These are phyloP conservation scores for Geranium rotundifolium DNA, from an alignment of 345 rosid species.

Conservation along the genomic window DNA sequence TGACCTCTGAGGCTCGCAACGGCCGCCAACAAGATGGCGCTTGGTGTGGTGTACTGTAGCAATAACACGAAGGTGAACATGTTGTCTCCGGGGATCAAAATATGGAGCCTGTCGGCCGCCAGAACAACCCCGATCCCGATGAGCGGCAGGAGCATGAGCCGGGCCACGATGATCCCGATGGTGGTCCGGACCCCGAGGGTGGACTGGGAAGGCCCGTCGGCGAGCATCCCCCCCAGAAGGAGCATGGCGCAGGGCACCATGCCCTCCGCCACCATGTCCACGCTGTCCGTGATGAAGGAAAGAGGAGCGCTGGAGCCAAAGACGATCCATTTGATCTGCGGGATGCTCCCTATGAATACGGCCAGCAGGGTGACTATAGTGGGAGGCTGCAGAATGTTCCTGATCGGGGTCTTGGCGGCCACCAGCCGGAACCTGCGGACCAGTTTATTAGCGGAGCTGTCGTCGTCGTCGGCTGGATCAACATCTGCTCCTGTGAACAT, in stretches of 20 bases:
- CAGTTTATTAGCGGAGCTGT: too few species aligned
- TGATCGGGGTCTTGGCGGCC: conserved; percentile 77
- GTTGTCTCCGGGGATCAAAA: conserved; percentile 16
- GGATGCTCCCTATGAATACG: conserved; percentile 57
- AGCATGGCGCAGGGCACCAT: conserved; percentile 98
- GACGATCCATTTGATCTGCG: conserved; percentile 53
- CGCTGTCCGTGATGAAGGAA: conserved; percentile 72
- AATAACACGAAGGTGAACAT: conserved; percentile 29
- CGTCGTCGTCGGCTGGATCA: conserved; percentile 38
- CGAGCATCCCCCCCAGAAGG: conserved; percentile 22
- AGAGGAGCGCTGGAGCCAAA: conserved; percentile 76
- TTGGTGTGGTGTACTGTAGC: conserved; percentile 37
- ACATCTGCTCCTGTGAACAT: conserved; percentile 38
- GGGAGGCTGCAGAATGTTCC: conserved; percentile 88
- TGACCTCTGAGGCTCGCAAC: conserved; percentile 2
- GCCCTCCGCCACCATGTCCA: conserved; percentile 70
- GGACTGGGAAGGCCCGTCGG: conserved; percentile 25
- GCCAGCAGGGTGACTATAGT: conserved; percentile 78
- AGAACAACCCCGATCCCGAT: conserved; percentile 23
- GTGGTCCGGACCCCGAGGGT: conserved; percentile 29
- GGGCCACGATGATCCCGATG: conserved; percentile 28
- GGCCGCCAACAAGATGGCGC: conserved; percentile 11
- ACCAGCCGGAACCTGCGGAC: conserved; percentile 74
- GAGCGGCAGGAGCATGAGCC: conserved; percentile 34
- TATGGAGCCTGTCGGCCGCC: conserved; percentile 21